A percentile compares a stretch with the other conserved stretches of the same genome.
phyloP scores from a whole-genome alignment of 2,329 filamentous ascomycete genomes.

The Zymoseptoria tritici region DNA sequence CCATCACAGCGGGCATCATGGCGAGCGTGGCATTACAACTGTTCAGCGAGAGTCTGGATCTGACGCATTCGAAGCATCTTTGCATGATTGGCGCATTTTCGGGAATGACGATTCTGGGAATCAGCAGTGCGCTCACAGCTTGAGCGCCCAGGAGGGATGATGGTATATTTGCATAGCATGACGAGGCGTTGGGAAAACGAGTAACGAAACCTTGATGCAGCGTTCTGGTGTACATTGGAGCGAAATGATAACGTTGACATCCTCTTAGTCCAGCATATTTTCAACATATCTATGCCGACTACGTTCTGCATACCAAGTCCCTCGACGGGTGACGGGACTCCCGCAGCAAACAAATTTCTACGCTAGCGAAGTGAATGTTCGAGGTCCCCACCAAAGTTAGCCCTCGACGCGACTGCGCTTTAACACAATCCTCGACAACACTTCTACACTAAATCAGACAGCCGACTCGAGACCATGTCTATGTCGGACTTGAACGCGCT shows the following conservation, averaged over 20 bases:
- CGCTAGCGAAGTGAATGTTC: background rate
- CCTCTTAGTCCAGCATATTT: background rate
- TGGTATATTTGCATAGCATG: background rate
- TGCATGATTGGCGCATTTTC: conserved; percentile 75
- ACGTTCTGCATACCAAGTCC: background rate
- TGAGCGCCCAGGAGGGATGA: conserved; percentile 12
- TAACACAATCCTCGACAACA: background rate
- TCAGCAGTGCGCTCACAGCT: conserved; percentile 78
- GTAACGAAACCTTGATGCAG: background rate
- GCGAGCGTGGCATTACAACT: conserved; percentile 83
- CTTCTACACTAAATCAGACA: background rate
- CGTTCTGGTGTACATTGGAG: background rate
- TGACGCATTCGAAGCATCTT: conserved; percentile 71
- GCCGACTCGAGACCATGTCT: background rate
- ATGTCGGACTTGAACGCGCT: background rate
- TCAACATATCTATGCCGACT: background rate
- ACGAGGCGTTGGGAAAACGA: background rate
- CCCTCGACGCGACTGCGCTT: background rate
- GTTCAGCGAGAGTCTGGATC: conserved; percentile 74
- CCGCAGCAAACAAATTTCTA: background rate
- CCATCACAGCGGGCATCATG: conserved; percentile 88
- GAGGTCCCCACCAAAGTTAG: background rate
- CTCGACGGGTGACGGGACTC: background rate
- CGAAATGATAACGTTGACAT: background rate
- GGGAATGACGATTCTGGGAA: conserved; percentile 79